Evolutionary conservation across 257 asterid genomes (phyloP), one percentile per base, ranked within the genome.

Genomic region (Nicotiana tomentosiformis): DNA sequence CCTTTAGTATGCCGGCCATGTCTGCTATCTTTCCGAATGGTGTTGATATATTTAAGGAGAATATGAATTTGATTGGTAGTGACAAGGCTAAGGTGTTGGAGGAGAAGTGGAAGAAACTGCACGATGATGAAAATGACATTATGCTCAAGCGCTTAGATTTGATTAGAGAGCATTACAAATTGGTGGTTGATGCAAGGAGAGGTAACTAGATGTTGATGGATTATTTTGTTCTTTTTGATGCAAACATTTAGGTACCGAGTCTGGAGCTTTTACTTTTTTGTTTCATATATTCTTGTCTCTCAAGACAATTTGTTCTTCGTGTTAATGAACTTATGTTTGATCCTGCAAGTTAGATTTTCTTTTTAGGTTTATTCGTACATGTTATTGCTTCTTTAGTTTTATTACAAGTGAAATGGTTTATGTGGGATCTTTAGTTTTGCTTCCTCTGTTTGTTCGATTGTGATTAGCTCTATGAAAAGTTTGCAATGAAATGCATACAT

Each of bases 51-150:
- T 14, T 88, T 83, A 86, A 70, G 87, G 88, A 87, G 23, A 89
- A 80, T 17, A 39, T 92, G 87, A 70, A 77, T 66, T 77, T 80
- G 87, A 79, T 91, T 64, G 94, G 86, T 72, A 64, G 68, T 29
- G 86, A 30, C 6, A 88, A 89, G 87, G 93, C 94, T 4, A 84
- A 83, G 86, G 91, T 89, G 29, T 83, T 89, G 82, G 91, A 94
- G 23, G 89, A 89, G 9, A 87, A 89, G 85, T 94, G 98, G 97
- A 93, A 86, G 87, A 77, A 86, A 26, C 77, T 94, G 86, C 6
- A 65, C 16, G 15, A 55, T 79, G 88, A 87, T 81, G 92, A 93
- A 81, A 10, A 57, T 58, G 91, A 88, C 82, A 29, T 93, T 6
- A 65, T 67, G 12, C 12, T 58, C 67, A 87, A 89, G 91, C 89